Evolutionary conservation across 305 asterid genomes (phyloP).

Genomic region (Petunia hybrid): DNA sequence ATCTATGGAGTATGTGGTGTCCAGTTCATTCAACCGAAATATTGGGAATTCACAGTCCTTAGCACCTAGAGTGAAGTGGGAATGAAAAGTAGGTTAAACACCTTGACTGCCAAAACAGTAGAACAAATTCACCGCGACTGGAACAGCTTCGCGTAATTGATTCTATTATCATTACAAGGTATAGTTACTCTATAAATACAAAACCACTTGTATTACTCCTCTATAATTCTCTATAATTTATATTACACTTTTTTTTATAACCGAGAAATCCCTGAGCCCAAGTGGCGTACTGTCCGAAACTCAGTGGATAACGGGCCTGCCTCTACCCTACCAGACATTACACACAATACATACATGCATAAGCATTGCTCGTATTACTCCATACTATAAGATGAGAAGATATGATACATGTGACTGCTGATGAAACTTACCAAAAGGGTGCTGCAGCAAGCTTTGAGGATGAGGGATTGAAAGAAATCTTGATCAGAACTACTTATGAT

Average conservation of each 20-base stretch:
- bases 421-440: conserved; percentile 59
- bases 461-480: conserved; percentile 57
- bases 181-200: not conserved
- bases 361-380: not conserved
- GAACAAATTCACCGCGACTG: not conserved
- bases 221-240: not conserved
- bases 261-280: no score
- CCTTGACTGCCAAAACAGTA: not conserved
- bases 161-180: not conserved
- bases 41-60: not conserved
- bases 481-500: conserved; percentile 53
- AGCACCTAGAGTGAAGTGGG: not conserved
- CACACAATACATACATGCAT: not conserved
- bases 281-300: no score
- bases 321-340: no score
- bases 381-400: conserved; percentile 18
- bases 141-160: not conserved
- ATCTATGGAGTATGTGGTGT: not conserved
- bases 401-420: not conserved
- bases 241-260: no score
- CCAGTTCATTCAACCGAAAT: not conserved
- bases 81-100: not conserved
- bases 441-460: conserved; percentile 55
- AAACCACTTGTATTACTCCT: not conserved
- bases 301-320: no score